Base-by-base conservation (phyloP, 441 rosid genomes). In the Francoa sonchifolia region DNA sequence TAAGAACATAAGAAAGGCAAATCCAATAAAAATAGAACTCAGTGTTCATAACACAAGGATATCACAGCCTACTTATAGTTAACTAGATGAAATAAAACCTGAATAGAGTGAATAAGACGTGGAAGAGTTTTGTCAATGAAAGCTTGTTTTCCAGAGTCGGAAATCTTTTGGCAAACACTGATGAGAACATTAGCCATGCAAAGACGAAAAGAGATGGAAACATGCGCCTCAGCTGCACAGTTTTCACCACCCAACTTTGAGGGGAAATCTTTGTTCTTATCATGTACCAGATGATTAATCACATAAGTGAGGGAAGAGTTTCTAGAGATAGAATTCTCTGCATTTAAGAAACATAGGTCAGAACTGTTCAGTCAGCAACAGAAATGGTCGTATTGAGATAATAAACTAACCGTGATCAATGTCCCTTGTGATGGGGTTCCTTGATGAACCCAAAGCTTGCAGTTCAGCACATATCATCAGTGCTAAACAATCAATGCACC, bases 131-230 rank as follows among this genome's bases (percentile, higher is more conserved):
- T 75, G 35, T 54, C 58, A 59, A 94, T 82, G 51, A 84, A 68
- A 21, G 17, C 33, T 50, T 67, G 63, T 72, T 72, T 79, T 35
- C 71, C 68, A 57, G 76, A 44, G 51, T 82, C 76, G 0, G 73
- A 58, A 31, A 79, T 58, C 63, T 89, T 85, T 65, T 89, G 92
- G 63, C 84, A 79, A 47, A 72, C 73, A 62, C 94, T 85, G 50
- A 89, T 79, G 42, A 89, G 83, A 47, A 78, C 84, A 61, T 89
- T 89, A 49, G 90, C 89, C 98, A 82, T 85, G 65, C 98, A 85
- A 40, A 79, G 59, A 48, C 81, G 80, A 41, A 77, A 79, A 22
- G 86, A 59, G 46, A 47, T 43, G 43, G 65, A 61, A 31, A 37
- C 28, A 31, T 73, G 52, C 12, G 31, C 56, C 49, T 47, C 72